These are phyloP conservation scores for Hypoxylon sp. DNA, from an alignment of 2,329 filamentous ascomycete genomes.

Conservation along the genomic window DNA sequence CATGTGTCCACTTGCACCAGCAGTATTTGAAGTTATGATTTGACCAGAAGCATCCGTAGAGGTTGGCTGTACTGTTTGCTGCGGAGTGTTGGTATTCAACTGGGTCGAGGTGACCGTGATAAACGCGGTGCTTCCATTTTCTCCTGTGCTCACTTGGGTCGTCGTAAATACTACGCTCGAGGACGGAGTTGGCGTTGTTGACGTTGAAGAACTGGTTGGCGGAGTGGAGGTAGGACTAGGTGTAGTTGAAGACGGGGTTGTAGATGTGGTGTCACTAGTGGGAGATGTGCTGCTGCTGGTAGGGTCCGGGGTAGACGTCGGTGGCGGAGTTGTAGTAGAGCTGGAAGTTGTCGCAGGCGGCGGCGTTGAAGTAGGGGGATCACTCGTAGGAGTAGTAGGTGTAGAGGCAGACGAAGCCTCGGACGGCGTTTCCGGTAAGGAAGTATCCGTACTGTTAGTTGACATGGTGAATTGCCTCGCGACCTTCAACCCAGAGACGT, in stretches of 20 bases:
- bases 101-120: slow-evolving; percentile 50
- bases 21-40: slow-evolving; percentile 38
- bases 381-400: slow-evolving; percentile 33
- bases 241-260: slow-evolving; percentile 30
- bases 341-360: slow-evolving; percentile 35
- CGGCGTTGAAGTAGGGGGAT: slow-evolving; percentile 30
- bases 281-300: slow-evolving; percentile 28
- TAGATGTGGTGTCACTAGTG: slow-evolving; percentile 32
- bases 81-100: slow-evolving; percentile 35
- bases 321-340: slow-evolving; percentile 32
- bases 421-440: slow-evolving; percentile 32
- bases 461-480: slow-evolving; percentile 55
- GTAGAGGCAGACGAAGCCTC: slow-evolving; percentile 25
- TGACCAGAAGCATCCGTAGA: slow-evolving; percentile 43
- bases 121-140: slow-evolving; percentile 44
- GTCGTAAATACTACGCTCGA: slow-evolving; percentile 37
- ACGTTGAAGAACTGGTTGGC: slow-evolving; percentile 30
- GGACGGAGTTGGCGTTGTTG: slow-evolving; percentile 23
- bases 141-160: slow-evolving; percentile 40
- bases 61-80: slow-evolving; percentile 18
- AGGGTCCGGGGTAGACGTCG: slow-evolving; percentile 30
- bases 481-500: slow-evolving; percentile 44
- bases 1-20: slow-evolving; percentile 57
- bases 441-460: slow-evolving; percentile 46
- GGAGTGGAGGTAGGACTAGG: slow-evolving; percentile 29